Percentiles rank a stretch among this genome's conserved stretches.
Evolutionary conservation across 2,329 filamentous ascomycete species (phyloP).

Genomic region (Emergomyces orientalis): DNA sequence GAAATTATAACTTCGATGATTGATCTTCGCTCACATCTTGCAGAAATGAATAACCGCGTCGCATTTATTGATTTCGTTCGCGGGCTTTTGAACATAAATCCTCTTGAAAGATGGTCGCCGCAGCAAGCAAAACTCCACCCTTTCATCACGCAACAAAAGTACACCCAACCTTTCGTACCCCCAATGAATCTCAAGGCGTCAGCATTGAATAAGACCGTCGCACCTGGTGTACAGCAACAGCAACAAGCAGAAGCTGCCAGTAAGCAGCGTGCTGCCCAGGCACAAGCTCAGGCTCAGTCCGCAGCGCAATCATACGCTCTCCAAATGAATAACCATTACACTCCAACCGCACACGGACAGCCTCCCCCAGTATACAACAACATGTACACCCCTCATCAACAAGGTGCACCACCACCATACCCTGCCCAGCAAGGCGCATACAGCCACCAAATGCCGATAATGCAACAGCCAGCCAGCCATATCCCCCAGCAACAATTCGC

Average conservation of each 20-base stretch:
- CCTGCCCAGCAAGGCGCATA: constrained; percentile 62
- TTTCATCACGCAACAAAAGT: constrained; percentile 98
- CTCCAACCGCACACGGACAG: constrained; percentile 39
- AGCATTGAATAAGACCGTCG: constrained; percentile 74
- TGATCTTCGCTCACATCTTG: constrained; percentile 17
- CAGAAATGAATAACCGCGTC: constrained; percentile 97
- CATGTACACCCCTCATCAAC: constrained; percentile 57
- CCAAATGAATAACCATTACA: constrained; percentile 48
- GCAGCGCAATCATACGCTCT: constrained; percentile 59
- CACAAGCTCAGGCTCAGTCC: constrained; percentile 51
- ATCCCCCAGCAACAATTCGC: constrained; percentile 60
- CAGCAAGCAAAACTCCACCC: constrained; percentile 96
- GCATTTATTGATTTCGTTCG: constrained; percentile 98
- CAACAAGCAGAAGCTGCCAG: constrained; percentile 89
- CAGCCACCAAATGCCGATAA: constrained; percentile 62
- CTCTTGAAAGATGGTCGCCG: constrained; percentile 91
- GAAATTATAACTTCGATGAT: constrained; percentile 4
- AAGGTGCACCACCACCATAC: constrained; percentile 68
- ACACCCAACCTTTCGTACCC: constrained; percentile 87
- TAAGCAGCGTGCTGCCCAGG: constrained; percentile 68
- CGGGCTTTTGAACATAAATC: constrained; percentile 86
- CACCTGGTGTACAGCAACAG: constrained; percentile 89
- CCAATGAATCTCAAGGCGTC: constrained; percentile 93
- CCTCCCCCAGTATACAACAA: constrained; percentile 61
- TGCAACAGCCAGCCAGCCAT: constrained; percentile 48